Evolutionary conservation across 805 yeast species (phyloP), one percentile per base, ranked within the genome.

Genomic region (Tetrapisispora arboricola): DNA sequence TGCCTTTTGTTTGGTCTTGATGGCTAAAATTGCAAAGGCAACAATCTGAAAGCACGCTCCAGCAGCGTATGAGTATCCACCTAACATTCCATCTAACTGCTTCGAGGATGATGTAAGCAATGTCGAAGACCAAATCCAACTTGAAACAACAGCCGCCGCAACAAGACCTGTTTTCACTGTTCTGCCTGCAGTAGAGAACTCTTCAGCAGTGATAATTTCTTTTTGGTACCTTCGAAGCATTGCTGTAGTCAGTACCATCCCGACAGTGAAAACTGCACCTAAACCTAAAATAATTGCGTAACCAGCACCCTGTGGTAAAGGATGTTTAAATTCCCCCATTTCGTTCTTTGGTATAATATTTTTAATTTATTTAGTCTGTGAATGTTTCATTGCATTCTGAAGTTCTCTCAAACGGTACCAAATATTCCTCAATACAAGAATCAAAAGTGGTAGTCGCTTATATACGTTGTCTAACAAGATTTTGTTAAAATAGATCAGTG

Each of bases 121-220:
- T 1, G 94, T 84, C 3, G 86, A 84, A n/a, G 84, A 84, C 87
- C 87, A 80, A 9, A 96, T 86, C 97, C 97, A 88, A 8, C 90
- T 79, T 11, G 90, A 79, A 8, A 87, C 95, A 24, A 88, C 96
- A 7, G 95, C 95, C 7, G 94, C 79, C 5, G 90, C 79, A 46
- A 86, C 80, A 49, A 88, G 68, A 37, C 92, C 92, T 0, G 90
- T 78, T 51, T 81, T 83, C 32, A 88, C 94, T 3, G 85, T 70
- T 57, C 95, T 74, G 49, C 95, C 95, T 27, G 96, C 95, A 5
- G 96, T 87, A 3, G 94, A 76, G 51, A 88, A 88, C 57, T 87
- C 95, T 64, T 88, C 96, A 4, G 96, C 87, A 6, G 95, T 85
- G 62, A 86, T 80, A 42, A 83, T 72, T 61, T 88, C 96, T 51